Evolutionary conservation across 768 basidiomycete genomes (phyloP).

Genomic region (Neoboletus magnificus): DNA sequence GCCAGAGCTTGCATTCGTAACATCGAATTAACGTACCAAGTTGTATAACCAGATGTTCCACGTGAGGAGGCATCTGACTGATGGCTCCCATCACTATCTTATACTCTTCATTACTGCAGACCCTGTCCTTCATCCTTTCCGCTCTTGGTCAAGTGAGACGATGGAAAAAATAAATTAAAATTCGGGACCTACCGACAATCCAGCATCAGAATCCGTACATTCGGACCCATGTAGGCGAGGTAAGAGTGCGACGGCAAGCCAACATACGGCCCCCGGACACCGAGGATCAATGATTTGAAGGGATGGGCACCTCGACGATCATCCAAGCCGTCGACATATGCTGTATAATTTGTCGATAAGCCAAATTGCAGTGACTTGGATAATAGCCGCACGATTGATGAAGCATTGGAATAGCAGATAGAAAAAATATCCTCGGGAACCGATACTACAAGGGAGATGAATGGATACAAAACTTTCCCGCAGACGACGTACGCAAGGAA

Average conservation of each 20-base stretch:
- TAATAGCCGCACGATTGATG: constrained; percentile 55
- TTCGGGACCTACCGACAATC: constrained; percentile 66
- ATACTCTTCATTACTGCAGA: constrained; percentile 77
- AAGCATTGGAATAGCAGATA: constrained; percentile 95
- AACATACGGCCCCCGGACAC: constrained; percentile 72
- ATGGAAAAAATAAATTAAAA: not conserved
- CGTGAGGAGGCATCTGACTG: constrained; percentile 51
- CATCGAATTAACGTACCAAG: constrained; percentile 46
- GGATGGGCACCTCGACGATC: constrained; percentile 60
- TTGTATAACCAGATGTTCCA: constrained; percentile 84
- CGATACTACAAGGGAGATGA: constrained; percentile 52
- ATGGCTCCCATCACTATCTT: constrained; percentile 65
- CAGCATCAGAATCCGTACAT: constrained; percentile 67
- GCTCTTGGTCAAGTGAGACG: constrained; percentile 46
- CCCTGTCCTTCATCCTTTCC: constrained; percentile 77
- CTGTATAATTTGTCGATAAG: constrained; percentile 7
- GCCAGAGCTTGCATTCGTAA: not conserved
- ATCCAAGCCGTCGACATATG: constrained; percentile 63
- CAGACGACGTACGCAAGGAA: constrained; percentile 57
- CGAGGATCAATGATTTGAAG: constrained; percentile 71
- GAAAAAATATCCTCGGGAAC: constrained; percentile 84
- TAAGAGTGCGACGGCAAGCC: constrained; percentile 81
- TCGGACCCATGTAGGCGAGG: constrained; percentile 76
- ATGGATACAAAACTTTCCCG: not conserved
- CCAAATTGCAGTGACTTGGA: not conserved